Base-by-base conservation (phyloP, 306 rosid genomes). In the Malus orientalis region DNA sequence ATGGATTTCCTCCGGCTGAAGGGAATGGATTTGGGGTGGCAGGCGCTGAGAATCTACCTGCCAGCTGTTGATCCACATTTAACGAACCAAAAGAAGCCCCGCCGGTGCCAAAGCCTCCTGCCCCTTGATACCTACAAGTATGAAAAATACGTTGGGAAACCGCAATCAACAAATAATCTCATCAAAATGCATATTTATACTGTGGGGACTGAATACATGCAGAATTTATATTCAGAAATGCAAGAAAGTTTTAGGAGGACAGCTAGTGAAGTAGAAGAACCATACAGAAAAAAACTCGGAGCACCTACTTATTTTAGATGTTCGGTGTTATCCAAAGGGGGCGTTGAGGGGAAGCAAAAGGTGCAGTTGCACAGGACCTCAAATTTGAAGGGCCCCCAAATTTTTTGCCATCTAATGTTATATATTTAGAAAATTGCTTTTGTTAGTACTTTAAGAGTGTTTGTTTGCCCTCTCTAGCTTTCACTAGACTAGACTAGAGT, bases 1-100 rank as follows among this genome's bases (percentile, higher is more conserved):
- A 96, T 69, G 99, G 99, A 78, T 96, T 96, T 65, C 98, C 91
- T 74, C 97, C 84, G 3, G 70, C 68, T 22, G 91, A 74, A 0
- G 91, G 71, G 87, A 74, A 91, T 33, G 89, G 81, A 80, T 76
- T 84, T 67, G 90, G 84, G 69, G 85, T 69, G 53, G 92, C 68
- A 29, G 97, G 82, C 53, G 85, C 88, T 2, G 92, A 83, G 69
- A 69, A 85, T 81, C 87, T 77, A 71, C 84, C 85, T 20, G 74
- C 72, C 59, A 62, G 74, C 88, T 90, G 94, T 78, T 84, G 96
- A 77, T 83, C 86, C 68, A 84, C 75, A 84, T 88, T 89, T 30
- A 85, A 74, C 72, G 87, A 85, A 79, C 89, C 88, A 49, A 87
- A 88, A 79, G 85, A 74, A 69, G 86, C 72, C 57, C 88, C 91